phyloP scores from a whole-genome alignment of 2,329 filamentous ascomycete genomes.

The Tolypocladium ovalisporum region DNA sequence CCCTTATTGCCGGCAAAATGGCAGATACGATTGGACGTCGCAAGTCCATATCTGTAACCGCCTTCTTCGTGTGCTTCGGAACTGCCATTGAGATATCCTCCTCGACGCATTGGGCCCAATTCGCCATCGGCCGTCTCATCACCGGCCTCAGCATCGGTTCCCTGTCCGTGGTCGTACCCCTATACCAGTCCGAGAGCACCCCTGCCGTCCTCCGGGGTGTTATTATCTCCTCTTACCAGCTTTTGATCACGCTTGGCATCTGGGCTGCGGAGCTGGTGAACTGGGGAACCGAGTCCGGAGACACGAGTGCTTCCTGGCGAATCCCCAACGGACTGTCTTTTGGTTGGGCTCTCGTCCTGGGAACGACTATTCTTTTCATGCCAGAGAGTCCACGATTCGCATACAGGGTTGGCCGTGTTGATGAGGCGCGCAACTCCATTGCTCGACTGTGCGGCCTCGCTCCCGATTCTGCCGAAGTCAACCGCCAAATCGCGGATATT shows the following conservation, averaged over 20 bases:
- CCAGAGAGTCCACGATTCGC: conserved; percentile 44
- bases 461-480: conserved; percentile 26
- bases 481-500: conserved; percentile 40
- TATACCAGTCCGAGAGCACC: conserved; percentile 59
- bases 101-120: conserved; percentile 45
- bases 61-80: conserved; percentile 52
- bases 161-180: conserved; percentile 52
- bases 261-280: conserved; percentile 48
- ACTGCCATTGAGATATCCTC: conserved; percentile 54
- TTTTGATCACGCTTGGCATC: conserved; percentile 60
- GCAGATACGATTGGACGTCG: conserved; percentile 52
- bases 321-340: conserved; percentile 49
- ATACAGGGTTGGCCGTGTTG: conserved; percentile 33
- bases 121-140: conserved; percentile 54
- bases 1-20: conserved; percentile 46
- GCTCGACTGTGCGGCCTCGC: conserved; percentile 33
- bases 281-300: conserved; percentile 42
- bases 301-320: conserved; percentile 45
- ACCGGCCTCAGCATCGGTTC: conserved; percentile 56
- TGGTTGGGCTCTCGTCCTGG: conserved; percentile 42
- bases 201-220: conserved; percentile 54
- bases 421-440: conserved; percentile 37
- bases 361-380: conserved; percentile 37
- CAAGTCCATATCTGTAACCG: conserved; percentile 49
- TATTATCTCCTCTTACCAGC: conserved; percentile 54